phyloP scores from a whole-genome alignment of 2,329 filamentous ascomycete species.

The Calycina marina region DNA sequence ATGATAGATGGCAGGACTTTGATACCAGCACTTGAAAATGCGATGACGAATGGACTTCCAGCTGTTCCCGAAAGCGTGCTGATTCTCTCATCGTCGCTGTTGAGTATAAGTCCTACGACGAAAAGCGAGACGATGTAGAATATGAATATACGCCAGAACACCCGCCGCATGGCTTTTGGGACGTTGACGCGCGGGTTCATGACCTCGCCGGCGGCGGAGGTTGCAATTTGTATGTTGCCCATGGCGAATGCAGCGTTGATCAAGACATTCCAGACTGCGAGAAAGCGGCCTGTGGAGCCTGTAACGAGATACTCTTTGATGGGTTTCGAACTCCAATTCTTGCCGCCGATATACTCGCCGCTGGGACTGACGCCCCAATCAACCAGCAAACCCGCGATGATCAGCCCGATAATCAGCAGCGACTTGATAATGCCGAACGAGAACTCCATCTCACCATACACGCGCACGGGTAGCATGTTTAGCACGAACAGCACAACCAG shows the following conservation, averaged over 20 bases:
- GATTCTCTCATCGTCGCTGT: constrained; percentile 51
- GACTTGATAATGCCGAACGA: background rate
- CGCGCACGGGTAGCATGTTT: background rate
- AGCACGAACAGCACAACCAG: background rate
- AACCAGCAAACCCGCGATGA: background rate
- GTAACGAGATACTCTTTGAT: background rate
- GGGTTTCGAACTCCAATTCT: background rate
- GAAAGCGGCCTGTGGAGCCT: constrained; percentile 35
- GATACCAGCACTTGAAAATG: constrained; percentile 75
- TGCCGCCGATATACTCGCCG: background rate
- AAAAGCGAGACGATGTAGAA: constrained; percentile 34
- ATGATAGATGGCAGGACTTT: constrained; percentile 71
- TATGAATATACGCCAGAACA: constrained; percentile 37
- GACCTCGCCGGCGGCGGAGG: constrained; percentile 37
- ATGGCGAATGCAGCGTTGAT: constrained; percentile 28
- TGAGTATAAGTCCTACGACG: constrained; percentile 52
- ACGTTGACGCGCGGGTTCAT: constrained; percentile 34
- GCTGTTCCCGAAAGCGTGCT: constrained; percentile 42
- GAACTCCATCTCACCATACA: background rate
- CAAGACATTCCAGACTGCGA: constrained; percentile 25
- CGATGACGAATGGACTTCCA: constrained; percentile 85
- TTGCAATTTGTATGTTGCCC: constrained; percentile 34
- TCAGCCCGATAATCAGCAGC: background rate
- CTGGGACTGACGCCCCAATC: background rate
- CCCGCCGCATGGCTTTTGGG: constrained; percentile 30